Conservation (phyloP, 2,329 filamentous ascomycete species). For the Diplodia mutila region DNA sequence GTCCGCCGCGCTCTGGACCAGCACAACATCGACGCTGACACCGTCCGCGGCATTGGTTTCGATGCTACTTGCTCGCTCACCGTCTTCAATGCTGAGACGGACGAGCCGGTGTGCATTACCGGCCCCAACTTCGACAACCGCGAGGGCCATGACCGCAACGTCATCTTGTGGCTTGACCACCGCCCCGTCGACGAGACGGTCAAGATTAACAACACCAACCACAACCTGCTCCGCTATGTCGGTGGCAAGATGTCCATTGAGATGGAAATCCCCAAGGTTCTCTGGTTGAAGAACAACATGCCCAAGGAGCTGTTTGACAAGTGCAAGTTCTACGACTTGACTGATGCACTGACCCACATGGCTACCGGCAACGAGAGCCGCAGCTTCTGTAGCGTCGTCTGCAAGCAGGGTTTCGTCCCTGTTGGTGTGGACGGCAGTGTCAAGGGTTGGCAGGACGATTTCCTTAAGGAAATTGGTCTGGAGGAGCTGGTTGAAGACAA, state of each 20-base stretch:
- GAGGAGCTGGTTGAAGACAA: slow-evolving; percentile 80
- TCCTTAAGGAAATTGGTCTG: slow-evolving; percentile 85
- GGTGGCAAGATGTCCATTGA: slow-evolving; percentile 98
- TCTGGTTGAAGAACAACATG: slow-evolving; percentile 99
- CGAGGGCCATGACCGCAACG: slow-evolving; percentile 83
- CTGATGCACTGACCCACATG: slow-evolving; percentile 89
- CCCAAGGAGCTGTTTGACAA: slow-evolving; percentile 83
- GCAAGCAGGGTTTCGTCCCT: slow-evolving; percentile 95
- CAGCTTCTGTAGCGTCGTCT: slow-evolving; percentile 94
- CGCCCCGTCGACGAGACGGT: slow-evolving; percentile 87
- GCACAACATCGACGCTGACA: slow-evolving; percentile 74
- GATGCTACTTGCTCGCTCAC: slow-evolving; percentile 98
- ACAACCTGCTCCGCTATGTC: slow-evolving; percentile 93
- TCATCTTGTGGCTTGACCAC: slow-evolving; percentile 97
- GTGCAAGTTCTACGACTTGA: slow-evolving; percentile 96
- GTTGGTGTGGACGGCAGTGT: slow-evolving; percentile 97
- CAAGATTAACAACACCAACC: slow-evolving; percentile 88
- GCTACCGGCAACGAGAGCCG: slow-evolving; percentile 90
- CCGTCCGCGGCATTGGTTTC: slow-evolving; percentile 90
- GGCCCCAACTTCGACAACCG: slow-evolving; percentile 80
- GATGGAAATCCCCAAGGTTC: slow-evolving; percentile 98
- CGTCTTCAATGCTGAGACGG: slow-evolving; percentile 85
- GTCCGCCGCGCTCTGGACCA: slow-evolving; percentile 82
- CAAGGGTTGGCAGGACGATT: slow-evolving; percentile 98
- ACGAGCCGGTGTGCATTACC: slow-evolving; percentile 89